Evolutionary conservation across 768 basidiomycete species (phyloP).

Genomic region (Lentinula boryana): DNA sequence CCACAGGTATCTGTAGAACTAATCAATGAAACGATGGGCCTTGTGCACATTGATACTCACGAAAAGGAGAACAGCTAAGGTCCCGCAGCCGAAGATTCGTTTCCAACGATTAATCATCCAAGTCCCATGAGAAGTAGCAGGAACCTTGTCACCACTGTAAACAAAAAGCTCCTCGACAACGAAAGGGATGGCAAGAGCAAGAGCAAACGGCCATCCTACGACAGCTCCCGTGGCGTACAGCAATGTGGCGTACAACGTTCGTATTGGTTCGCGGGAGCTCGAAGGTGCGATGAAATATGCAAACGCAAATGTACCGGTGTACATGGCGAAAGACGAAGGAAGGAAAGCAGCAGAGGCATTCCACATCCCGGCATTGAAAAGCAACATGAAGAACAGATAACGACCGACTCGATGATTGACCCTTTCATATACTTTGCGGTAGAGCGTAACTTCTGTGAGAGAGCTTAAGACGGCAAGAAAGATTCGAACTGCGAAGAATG

Average conservation of each 20-base stretch:
- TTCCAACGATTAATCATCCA: conserved; percentile 65
- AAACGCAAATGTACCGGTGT: conserved; percentile 73
- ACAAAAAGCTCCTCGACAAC: conserved; percentile 86
- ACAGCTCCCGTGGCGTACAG: conserved; percentile 78
- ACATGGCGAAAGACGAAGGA: conserved; percentile 95
- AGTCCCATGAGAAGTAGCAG: conserved; percentile 29
- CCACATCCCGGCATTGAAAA: conserved; percentile 94
- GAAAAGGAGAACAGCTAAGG: conserved; percentile 53
- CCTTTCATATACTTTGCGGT: conserved; percentile 70
- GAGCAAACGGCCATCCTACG: conserved; percentile 96
- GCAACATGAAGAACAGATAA: conserved; percentile 85
- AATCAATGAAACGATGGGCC: conserved; percentile 1
- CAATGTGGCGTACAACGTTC: conserved; percentile 61
- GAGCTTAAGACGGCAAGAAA: conserved; percentile 68
- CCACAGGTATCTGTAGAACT: conserved; percentile 66
- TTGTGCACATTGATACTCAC: conserved; percentile 31
- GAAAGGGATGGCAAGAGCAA: conserved; percentile 83
- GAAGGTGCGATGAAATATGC: conserved; percentile 62
- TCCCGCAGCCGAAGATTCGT: conserved; percentile 47
- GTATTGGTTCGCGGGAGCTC: conserved; percentile 40
- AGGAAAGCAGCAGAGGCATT: conserved; percentile 86
- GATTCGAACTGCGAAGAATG: conserved; percentile 87
- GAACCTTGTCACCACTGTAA: conserved; percentile 60
- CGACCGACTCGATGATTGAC: conserved; percentile 88
- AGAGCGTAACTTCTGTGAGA: conserved; percentile 77